Evolutionary conservation across 768 basidiomycete species (phyloP), one percentile per base, ranked within the genome.

Genomic region (Polyporus arcularius): DNA sequence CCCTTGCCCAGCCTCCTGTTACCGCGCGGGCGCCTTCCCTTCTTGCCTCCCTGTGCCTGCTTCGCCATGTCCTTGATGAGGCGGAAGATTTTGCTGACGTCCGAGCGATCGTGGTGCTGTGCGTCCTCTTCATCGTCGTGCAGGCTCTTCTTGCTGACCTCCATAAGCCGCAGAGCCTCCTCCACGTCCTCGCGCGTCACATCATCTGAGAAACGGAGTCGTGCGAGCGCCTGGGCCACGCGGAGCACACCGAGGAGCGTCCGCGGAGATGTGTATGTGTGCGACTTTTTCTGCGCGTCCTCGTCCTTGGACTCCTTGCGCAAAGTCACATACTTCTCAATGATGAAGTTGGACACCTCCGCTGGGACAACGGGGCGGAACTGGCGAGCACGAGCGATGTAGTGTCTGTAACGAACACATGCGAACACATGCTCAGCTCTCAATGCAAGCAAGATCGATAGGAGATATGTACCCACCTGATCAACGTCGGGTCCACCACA

Each of bases 111-210:
- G 31, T 78, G 76, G 31, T 77, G 78, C 8, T 72, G 75, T 38
- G 86, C 88, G 46, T 81, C 80, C 45, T 89, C 88, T 18, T 85
- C 84, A 11, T 93, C 92, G 47, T 96, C 92, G 56, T 86, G 80
- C 66, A 99, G 77, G 69, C 89, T 93, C 70, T 92, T 90, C 74
- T 98, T 99, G 76, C 91, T 94, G 67, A 92, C 94, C 60, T 95
- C 94, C 96, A 99, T 98, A 62, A 99, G 78, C 41, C 97, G 87
- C 63, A 99, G 79, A 2, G 97, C 97, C 75, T 98, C 97, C 70
- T 98, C 95, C 12, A 99, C 95, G 71, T 99, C 97, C 41, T 83
- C 81, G 57, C 88, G 85, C 51, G 87, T 87, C 42, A 98, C 97
- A 2, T 77, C 77, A 68, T 89, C 85, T 53, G 90, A 84, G 76